Evolutionary conservation across 352 stramenopile species (phyloP), one percentile per base, ranked within the genome.

Genomic region (Phytopythium vexans): DNA sequence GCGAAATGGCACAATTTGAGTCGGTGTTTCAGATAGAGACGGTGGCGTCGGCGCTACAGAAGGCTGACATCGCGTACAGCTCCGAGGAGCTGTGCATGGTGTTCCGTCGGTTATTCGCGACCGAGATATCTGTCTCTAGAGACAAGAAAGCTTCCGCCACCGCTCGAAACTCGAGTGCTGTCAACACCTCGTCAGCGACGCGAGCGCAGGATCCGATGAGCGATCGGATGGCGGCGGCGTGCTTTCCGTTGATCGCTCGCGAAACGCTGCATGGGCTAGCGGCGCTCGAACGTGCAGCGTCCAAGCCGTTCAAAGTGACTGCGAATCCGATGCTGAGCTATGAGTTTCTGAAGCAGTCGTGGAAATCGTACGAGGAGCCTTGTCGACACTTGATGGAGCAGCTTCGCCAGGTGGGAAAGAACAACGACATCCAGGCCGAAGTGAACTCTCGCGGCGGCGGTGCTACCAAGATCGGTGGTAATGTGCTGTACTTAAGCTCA

Each of bases 61-160:
- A 86, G 21, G 54, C 62, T 1, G 58, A 52, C 8, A 54, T 87
- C 2, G 39, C 59, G 4, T 87, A 72, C 34, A 82, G 47, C 12
- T 77, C 66, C n/a, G 77, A 85, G 6, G 78, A 92, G 16, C 46
- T 92, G 2, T 82, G 77, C n/a, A 46, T 60, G 3, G 60, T 89
- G 21, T 87, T 88, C 15, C 77, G 82, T 0, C 72, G 82, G 9
- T 49, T 91, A 12, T 81, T 69, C 48, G 56, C 79, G 16, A 90
- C 80, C 0, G 74, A 90, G 51, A 66, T 63, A 12, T 46, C 37
- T n/a, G 16, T 15, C 11, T 27, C 43, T 1, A 10, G 43, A 39
- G 8, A n/a, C 7, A 61, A 47, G 21, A n/a, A 6, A 2, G 21
- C 21, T 2, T 27, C 21, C 21, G 21, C 21, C 21, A 27, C 21